A percentile compares a stretch with the other conserved stretches of the same genome.
Evolutionary conservation across 495 filamentous ascomycete species (phyloP).

Genomic region (Aspergillus egyptiacus): DNA sequence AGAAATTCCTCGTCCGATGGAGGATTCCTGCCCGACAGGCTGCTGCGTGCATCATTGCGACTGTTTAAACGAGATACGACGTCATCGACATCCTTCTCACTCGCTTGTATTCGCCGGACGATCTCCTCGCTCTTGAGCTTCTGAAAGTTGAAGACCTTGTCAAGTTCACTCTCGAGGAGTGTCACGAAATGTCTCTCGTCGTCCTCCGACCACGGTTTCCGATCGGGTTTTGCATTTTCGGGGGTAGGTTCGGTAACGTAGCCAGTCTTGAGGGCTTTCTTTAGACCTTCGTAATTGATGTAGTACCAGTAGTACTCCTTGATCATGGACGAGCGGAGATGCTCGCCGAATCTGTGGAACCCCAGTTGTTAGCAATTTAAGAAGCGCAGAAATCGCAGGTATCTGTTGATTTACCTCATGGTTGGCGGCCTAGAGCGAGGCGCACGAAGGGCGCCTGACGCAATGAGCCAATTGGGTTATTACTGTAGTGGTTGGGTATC

Average conservation of each 20-base stretch:
- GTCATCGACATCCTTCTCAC: conserved; percentile 82
- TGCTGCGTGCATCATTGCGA: conserved; percentile 18
- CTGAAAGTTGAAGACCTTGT: conserved; percentile 96
- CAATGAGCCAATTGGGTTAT: conserved; percentile 2
- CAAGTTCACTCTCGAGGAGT: conserved; percentile 81
- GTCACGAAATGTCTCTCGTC: conserved; percentile 86
- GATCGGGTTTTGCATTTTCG: conserved; percentile 48
- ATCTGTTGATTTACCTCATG: conserved; percentile 19
- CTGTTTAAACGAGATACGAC: conserved; percentile 67
- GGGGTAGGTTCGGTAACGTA: conserved; percentile 52
- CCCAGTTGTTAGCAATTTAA: neutral
- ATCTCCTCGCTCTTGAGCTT: conserved; percentile 94
- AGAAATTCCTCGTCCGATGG: conserved; percentile 86
- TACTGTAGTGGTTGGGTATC: neutral
- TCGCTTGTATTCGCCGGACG: conserved; percentile 74
- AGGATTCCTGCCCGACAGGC: conserved; percentile 21
- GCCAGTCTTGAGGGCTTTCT: conserved; percentile 72
- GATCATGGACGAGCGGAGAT: conserved; percentile 87
- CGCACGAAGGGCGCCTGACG: neutral
- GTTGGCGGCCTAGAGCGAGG: conserved; percentile 2
- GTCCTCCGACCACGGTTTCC: conserved; percentile 79
- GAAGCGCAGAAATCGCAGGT: neutral
- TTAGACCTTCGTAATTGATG: conserved; percentile 93
- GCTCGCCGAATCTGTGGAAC: conserved; percentile 83
- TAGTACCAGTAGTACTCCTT: conserved; percentile 96